These are phyloP conservation scores for Puya raimondii DNA, from an alignment of 176 grass and related monocot species.

Conservation along the genomic window DNA sequence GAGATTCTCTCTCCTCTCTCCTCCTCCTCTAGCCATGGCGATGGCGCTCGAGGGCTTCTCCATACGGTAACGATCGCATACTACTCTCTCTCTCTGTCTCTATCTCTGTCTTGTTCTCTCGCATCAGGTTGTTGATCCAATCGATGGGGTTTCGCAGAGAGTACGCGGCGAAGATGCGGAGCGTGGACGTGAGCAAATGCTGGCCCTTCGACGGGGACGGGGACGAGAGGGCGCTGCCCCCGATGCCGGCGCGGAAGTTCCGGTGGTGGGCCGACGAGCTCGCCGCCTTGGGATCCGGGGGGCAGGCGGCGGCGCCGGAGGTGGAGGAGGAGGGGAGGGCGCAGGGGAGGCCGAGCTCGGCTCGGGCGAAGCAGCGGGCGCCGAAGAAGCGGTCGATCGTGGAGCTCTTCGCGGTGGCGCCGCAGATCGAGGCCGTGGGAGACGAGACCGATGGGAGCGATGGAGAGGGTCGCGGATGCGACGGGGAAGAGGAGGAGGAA, in stretches of 20 bases:
- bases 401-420: constrained; percentile 33
- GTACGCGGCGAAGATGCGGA: constrained; percentile 25
- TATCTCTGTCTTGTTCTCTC: not conserved
- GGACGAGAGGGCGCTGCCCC: not conserved
- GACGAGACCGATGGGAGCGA: constrained; percentile 6
- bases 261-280: constrained; percentile 20
- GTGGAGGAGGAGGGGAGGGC: constrained; percentile 11
- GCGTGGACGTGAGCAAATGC: constrained; percentile 20
- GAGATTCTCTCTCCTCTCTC: not conserved
- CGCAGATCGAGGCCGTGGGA: constrained; percentile 28
- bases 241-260: constrained; percentile 25
- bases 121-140: constrained; percentile 1
- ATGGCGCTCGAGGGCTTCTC: constrained; percentile 5
- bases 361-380: constrained; percentile 13
- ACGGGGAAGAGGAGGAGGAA: not conserved
- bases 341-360: constrained; percentile 7
- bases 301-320: constrained; percentile 16
- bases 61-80: not conserved
- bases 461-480: constrained; percentile 4
- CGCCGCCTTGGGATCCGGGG: not conserved
- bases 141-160: constrained; percentile 2
- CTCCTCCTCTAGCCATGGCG: constrained; percentile 2
- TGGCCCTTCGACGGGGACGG: constrained; percentile 27
- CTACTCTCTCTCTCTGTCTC: not conserved
- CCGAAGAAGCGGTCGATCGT: constrained; percentile 39